Conservation (phyloP, 2,329 filamentous ascomycete species). For the Acrocalymma vagum region DNA sequence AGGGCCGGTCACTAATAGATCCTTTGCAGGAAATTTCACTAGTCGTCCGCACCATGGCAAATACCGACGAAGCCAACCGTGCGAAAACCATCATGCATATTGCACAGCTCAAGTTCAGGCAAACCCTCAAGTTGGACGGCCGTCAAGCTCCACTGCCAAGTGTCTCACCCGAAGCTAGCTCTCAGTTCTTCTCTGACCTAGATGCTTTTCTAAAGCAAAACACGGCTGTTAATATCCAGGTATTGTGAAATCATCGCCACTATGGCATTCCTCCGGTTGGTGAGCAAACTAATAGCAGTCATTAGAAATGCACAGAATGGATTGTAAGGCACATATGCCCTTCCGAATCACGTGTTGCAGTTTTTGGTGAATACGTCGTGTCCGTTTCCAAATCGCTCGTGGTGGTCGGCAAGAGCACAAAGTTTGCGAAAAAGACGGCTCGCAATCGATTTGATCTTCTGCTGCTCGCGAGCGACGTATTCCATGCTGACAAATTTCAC, state of each 20-base stretch:
- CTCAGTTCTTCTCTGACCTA: constrained; percentile 31
- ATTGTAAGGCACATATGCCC: constrained; percentile 75
- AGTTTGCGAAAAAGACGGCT: constrained; percentile 59
- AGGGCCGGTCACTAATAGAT: no score
- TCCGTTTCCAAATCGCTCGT: constrained; percentile 70
- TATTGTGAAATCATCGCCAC: constrained; percentile 35
- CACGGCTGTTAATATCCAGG: constrained; percentile 41
- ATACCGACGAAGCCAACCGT: constrained; percentile 29
- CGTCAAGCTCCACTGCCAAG: constrained; percentile 23
- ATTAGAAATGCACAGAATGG: constrained; percentile 87
- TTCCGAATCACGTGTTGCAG: constrained; percentile 70
- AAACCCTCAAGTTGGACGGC: constrained; percentile 33
- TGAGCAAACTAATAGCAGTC: constrained; percentile 43
- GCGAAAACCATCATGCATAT: constrained; percentile 32
- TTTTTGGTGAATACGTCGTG: constrained; percentile 78
- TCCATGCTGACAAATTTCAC: constrained; percentile 60
- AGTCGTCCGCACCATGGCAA: constrained; percentile 25
- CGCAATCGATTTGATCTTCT: constrained; percentile 78
- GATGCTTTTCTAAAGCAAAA: constrained; percentile 38
- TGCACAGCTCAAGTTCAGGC: constrained; percentile 39
- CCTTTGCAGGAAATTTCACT: no score
- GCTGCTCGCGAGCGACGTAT: constrained; percentile 79
- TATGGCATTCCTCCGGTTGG: constrained; percentile 18
- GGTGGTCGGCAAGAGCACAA: constrained; percentile 19
- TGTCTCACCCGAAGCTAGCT: constrained; percentile 29